Evolutionary conservation across 2,329 filamentous ascomycete species (phyloP).

Genomic region (Amphichorda felina): DNA sequence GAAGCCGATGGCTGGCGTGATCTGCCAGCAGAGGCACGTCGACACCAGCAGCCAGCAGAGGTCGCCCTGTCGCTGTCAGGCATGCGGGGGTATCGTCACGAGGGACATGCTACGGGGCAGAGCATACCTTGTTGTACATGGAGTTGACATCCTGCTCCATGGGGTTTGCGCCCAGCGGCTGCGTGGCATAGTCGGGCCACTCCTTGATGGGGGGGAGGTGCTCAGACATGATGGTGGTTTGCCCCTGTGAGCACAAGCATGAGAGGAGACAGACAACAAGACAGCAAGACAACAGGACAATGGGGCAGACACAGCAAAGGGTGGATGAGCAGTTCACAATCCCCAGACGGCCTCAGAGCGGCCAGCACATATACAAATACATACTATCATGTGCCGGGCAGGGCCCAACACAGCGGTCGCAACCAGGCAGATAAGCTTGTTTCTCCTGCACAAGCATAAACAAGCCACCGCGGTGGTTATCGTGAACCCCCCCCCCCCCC

Average conservation of each 20-base stretch:
- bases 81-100: background rate
- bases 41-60: constrained; percentile 24
- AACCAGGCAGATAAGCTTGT: too few species aligned
- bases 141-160: constrained; percentile 26
- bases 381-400: too few species aligned
- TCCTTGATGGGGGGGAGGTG: constrained; percentile 8
- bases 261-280: background rate
- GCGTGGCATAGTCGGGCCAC: constrained; percentile 24
- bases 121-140: constrained; percentile 21
- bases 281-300: background rate
- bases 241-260: background rate
- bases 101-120: background rate
- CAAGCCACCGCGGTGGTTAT: too few species aligned
- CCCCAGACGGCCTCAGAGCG: too few species aligned
- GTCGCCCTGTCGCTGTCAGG: constrained; percentile 15
- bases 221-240: constrained; percentile 4
- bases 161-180: constrained; percentile 24
- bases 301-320: too few species aligned
- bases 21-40: constrained; percentile 18
- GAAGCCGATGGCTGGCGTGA: constrained; percentile 21
- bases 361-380: too few species aligned
- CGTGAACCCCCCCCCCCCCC: too few species aligned
- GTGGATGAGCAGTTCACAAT: too few species aligned
- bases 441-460: too few species aligned
- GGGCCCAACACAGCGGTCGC: too few species aligned